A percentile compares a stretch with the other conserved stretches of the same genome.
Conservation (phyloP, 306 rosid genomes). For the Acacia melanoxylon region DNA sequence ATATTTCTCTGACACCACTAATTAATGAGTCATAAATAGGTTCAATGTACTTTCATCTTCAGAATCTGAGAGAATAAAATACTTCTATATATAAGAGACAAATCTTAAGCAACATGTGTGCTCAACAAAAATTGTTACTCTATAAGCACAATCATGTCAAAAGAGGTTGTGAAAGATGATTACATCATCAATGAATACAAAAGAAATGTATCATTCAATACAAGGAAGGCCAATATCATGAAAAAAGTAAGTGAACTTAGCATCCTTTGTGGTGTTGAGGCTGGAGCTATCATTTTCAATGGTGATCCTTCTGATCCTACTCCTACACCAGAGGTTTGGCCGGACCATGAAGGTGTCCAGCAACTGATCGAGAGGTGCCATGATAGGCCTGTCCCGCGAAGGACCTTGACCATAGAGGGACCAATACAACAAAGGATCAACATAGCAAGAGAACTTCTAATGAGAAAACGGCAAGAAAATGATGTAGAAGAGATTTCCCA, state of each 20-base stretch:
- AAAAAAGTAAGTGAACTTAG: neutral
- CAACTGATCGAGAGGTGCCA: neutral
- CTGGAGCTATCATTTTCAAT: neutral
- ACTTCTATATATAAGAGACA: no score
- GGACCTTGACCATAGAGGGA: neutral
- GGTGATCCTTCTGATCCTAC: neutral
- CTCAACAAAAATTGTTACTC: neutral
- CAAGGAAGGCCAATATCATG: neutral
- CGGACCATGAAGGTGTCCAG: neutral
- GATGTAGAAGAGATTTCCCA: neutral
- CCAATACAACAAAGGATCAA: neutral
- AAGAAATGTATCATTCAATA: neutral
- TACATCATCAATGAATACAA: no score
- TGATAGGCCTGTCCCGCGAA: neutral
- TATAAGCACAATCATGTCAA: no score
- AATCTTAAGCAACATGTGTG: neutral
- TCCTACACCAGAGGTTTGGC: neutral
- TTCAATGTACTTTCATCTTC: neutral
- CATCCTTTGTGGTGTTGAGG: neutral
- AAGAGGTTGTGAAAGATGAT: no score
- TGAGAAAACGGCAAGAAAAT: neutral
- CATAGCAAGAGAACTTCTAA: neutral
- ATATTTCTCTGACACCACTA: neutral
- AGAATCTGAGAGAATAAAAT: no score
- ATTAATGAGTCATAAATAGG: neutral